A percentile compares a stretch with the other conserved stretches of the same genome.
phyloP scores from a whole-genome alignment of 768 basidiomycete genomes.

The Suillus ampliporus region DNA sequence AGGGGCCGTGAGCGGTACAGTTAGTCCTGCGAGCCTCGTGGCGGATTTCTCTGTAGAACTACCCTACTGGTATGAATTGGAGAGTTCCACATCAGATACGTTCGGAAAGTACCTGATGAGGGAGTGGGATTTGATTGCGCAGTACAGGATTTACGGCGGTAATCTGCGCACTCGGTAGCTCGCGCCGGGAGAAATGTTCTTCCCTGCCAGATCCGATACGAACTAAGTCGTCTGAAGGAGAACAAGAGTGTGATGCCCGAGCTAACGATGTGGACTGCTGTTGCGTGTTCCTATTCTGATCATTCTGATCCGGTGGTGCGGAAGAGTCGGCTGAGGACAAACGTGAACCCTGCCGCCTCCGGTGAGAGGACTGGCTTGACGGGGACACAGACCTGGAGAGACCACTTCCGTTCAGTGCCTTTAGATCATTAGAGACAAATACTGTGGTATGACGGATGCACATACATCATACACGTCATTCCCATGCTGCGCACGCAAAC shows the following conservation, averaged over 20 bases:
- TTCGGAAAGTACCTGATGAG: background rate
- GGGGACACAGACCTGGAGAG: conserved; percentile 1
- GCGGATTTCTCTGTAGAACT: background rate
- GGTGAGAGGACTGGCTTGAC: conserved; percentile 1
- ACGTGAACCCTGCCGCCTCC: background rate
- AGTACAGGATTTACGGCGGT: too few relatives aligned
- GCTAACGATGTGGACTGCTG: too few relatives aligned
- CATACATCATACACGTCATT: background rate
- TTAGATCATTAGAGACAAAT: background rate
- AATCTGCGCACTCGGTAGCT: background rate
- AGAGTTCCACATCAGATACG: too few relatives aligned
- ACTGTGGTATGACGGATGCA: background rate
- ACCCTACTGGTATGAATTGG: background rate
- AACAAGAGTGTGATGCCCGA: background rate
- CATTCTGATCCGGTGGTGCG: background rate
- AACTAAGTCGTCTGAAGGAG: background rate
- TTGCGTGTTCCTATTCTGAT: background rate
- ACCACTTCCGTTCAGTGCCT: background rate
- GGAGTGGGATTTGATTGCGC: background rate
- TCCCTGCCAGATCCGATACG: background rate
- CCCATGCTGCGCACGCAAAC: background rate
- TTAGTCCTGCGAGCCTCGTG: background rate
- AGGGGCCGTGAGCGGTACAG: background rate
- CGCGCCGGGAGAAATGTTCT: background rate
- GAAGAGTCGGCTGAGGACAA: background rate